Evolutionary conservation across 1,284 basidiomycete species (phyloP).

Genomic region (Thelephora terrestris): DNA sequence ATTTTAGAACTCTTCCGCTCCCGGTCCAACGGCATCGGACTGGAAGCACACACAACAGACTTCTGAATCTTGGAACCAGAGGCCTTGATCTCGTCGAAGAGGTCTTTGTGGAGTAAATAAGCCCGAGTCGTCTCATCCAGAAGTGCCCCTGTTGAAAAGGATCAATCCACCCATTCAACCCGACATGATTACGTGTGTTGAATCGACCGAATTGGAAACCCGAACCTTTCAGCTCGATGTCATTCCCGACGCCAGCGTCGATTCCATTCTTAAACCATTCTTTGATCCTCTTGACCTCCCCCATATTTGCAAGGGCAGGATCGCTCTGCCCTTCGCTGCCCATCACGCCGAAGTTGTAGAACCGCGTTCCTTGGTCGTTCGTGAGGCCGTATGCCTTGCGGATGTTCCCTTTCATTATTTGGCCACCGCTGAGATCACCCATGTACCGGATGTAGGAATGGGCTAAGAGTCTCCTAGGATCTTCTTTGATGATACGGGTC

Average conservation of each 20-base stretch:
- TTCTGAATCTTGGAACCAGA: conserved; percentile 15
- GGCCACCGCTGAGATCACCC: conserved; percentile 80
- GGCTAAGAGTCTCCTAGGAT: conserved; percentile 54
- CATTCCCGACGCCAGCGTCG: conserved; percentile 52
- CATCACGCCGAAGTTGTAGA: conserved; percentile 66
- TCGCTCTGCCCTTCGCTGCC: conserved; percentile 31
- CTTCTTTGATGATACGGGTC: conserved; percentile 33
- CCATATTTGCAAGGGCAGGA: conserved; percentile 15
- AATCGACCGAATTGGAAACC: neutral
- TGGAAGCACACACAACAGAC: conserved; percentile 9
- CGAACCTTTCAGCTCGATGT: conserved; percentile 42
- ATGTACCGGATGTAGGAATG: conserved; percentile 81
- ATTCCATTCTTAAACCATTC: conserved; percentile 69
- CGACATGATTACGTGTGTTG: no score
- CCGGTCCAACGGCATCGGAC: conserved; percentile 11
- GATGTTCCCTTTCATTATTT: conserved; percentile 56
- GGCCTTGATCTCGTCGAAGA: conserved; percentile 14
- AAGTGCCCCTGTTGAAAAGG: neutral
- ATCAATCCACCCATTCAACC: conserved; percentile 12
- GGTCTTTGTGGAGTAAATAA: conserved; percentile 16
- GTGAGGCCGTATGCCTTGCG: conserved; percentile 60
- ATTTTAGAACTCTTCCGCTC: conserved; percentile 9
- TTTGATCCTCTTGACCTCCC: conserved; percentile 69
- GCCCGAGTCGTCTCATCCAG: conserved; percentile 2
- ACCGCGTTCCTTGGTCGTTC: conserved; percentile 44